Evolutionary conservation across 1,284 basidiomycete genomes (phyloP).

Genomic region (Sporisorium reilianum): DNA sequence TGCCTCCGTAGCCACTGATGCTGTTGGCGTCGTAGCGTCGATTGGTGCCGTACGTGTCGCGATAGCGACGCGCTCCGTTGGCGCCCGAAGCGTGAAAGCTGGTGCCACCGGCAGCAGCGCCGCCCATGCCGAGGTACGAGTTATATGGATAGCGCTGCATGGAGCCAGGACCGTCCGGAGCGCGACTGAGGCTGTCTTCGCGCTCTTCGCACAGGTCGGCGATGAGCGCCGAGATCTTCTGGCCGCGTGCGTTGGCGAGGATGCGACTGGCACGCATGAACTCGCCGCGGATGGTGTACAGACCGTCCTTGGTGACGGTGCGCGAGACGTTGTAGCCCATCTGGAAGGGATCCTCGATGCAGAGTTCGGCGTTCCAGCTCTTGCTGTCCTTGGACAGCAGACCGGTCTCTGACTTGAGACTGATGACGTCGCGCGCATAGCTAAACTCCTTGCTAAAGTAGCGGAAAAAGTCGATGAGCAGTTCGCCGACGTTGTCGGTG

Average conservation of each 20-base stretch:
- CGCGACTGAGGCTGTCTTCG: constrained; percentile 64
- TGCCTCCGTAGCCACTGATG: constrained; percentile 57
- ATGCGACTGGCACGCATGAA: constrained; percentile 92
- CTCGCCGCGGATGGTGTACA: constrained; percentile 96
- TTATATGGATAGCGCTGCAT: constrained; percentile 37
- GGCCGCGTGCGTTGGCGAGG: constrained; percentile 55
- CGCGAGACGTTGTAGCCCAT: constrained; percentile 93
- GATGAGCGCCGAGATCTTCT: constrained; percentile 57
- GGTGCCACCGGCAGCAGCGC: constrained; percentile 15
- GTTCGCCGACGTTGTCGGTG: constrained; percentile 89
- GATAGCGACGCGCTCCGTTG: constrained; percentile 35
- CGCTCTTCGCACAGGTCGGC: constrained; percentile 67
- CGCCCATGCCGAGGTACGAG: constrained; percentile 25
- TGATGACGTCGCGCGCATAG: constrained; percentile 91
- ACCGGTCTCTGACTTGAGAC: constrained; percentile 81
- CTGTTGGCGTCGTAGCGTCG: constrained; percentile 44
- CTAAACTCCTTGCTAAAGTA: constrained; percentile 94
- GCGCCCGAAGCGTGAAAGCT: constrained; percentile 25
- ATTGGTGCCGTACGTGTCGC: constrained; percentile 39
- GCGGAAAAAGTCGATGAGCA: constrained; percentile 97
- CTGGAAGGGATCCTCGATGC: constrained; percentile 90
- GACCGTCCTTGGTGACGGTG: constrained; percentile 94
- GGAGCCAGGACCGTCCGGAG: constrained; percentile 56
- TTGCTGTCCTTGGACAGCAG: constrained; percentile 89
- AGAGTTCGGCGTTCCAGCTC: constrained; percentile 86